phyloP scores from a whole-genome alignment of 768 basidiomycete species.

The Boletus huronensis region DNA sequence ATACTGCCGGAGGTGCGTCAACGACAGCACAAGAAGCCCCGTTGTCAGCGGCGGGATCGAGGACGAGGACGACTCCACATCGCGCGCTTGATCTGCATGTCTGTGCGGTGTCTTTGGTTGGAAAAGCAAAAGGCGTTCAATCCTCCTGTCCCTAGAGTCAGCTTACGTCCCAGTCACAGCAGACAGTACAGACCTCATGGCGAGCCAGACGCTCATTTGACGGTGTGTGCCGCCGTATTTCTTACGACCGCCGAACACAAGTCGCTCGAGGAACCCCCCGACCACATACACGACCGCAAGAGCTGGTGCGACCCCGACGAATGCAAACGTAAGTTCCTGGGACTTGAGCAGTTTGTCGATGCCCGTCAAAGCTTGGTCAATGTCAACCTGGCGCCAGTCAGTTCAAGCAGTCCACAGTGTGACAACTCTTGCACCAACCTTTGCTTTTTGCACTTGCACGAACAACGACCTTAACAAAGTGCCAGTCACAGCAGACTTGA shows the following conservation, averaged over 20 bases:
- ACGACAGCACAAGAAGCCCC: constrained; percentile 69
- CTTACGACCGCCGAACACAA: constrained; percentile 51
- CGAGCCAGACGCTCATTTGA: constrained; percentile 60
- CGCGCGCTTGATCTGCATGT: constrained; percentile 1
- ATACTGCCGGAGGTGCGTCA: constrained; percentile 63
- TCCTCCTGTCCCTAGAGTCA: constrained; percentile 41
- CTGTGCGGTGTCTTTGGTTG: constrained; percentile 35
- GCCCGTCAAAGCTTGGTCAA: constrained; percentile 84
- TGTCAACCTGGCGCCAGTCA: constrained; percentile 63
- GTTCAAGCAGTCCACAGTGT: neutral
- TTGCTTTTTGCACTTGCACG: constrained; percentile 94
- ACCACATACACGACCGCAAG: constrained; percentile 73
- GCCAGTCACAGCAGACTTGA: constrained; percentile 77
- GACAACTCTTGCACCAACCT: constrained; percentile 43
- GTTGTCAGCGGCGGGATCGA: constrained; percentile 53
- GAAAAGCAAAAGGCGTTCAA: constrained; percentile 64
- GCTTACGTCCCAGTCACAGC: neutral
- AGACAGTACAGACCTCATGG: constrained; percentile 54
- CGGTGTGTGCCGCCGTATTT: constrained; percentile 56
- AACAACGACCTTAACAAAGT: constrained; percentile 80
- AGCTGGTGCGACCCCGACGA: constrained; percentile 92
- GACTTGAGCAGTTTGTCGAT: constrained; percentile 93
- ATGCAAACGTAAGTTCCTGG: constrained; percentile 94
- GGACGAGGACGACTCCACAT: constrained; percentile 11
- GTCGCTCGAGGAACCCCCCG: constrained; percentile 47